Evolutionary conservation across 768 basidiomycete genomes (phyloP).

Genomic region (Gloeostereum incarnatum): DNA sequence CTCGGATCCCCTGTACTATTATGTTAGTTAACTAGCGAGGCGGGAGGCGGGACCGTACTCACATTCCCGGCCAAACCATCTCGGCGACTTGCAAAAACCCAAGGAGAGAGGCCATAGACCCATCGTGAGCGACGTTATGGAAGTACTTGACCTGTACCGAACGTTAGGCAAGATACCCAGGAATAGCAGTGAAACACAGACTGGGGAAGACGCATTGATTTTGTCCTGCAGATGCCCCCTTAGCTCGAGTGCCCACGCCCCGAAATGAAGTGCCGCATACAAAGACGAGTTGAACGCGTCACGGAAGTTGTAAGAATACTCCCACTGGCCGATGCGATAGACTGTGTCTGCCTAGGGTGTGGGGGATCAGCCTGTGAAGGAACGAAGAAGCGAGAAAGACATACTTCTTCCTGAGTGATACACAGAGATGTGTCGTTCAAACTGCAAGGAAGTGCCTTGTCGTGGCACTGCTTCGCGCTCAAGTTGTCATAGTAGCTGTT

Average conservation of each 20-base stretch:
- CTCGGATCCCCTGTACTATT: conserved; percentile 31
- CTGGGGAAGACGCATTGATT: conserved; percentile 25
- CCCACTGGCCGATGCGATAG: conserved; percentile 51
- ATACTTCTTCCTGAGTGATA: conserved; percentile 30
- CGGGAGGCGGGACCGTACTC: conserved; percentile 5
- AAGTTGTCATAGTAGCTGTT: conserved; percentile 42
- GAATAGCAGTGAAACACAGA: conserved; percentile 7
- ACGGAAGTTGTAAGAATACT: conserved; percentile 44
- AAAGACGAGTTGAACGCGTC: conserved; percentile 33
- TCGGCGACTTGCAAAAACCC: conserved; percentile 37
- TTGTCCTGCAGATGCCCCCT: conserved; percentile 27
- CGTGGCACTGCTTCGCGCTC: conserved; percentile 40
- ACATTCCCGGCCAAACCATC: conserved; percentile 53
- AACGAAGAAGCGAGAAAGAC: not conserved
- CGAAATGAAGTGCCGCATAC: conserved; percentile 34
- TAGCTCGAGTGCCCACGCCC: conserved; percentile 37
- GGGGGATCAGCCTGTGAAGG: not conserved
- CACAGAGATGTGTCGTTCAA: conserved; percentile 32
- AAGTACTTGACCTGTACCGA: conserved; percentile 24
- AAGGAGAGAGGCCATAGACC: conserved; percentile 37
- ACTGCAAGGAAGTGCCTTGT: conserved; percentile 34
- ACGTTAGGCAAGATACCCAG: conserved; percentile 7
- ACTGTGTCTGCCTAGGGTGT: conserved; percentile 33
- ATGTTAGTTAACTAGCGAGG: not conserved
- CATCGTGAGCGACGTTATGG: conserved; percentile 43